A percentile compares a stretch with the other conserved stretches of the same genome.
Conservation (phyloP, 169 alveolate genomes). For the Babesia divergens region DNA sequence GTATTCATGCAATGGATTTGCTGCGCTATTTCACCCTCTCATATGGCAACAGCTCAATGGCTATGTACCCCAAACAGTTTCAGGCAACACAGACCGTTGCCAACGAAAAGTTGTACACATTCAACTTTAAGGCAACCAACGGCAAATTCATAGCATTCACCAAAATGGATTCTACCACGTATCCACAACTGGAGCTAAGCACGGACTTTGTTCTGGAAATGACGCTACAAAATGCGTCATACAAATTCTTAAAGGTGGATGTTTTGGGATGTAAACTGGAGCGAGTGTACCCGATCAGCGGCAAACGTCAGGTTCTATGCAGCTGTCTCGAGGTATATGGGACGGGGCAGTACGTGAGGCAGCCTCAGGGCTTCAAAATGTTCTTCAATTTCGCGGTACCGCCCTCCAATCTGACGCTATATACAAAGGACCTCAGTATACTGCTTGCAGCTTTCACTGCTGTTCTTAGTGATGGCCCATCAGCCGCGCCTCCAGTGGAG, state of each 20-base stretch:
- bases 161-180: slow-evolving; percentile 49
- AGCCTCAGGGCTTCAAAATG: slow-evolving; percentile 49
- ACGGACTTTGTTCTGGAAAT: slow-evolving; percentile 63
- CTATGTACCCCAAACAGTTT: slow-evolving; percentile 34
- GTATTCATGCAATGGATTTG: slow-evolving; percentile 61
- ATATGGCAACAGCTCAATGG: slow-evolving; percentile 46
- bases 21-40: slow-evolving; percentile 48
- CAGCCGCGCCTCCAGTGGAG: slow-evolving; percentile 24
- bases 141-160: slow-evolving; percentile 69
- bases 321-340: slow-evolving; percentile 46
- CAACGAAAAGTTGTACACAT: slow-evolving; percentile 32
- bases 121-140: slow-evolving; percentile 35
- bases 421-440: slow-evolving; percentile 57
- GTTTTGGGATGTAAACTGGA: slow-evolving; percentile 53
- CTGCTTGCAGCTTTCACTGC: slow-evolving; percentile 35
- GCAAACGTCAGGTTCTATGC: slow-evolving; percentile 44
- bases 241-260: slow-evolving; percentile 40
- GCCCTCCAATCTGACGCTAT: slow-evolving; percentile 42
- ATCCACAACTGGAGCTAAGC: slow-evolving; percentile 65
- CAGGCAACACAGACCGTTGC: slow-evolving; percentile 1
- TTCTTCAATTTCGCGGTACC: slow-evolving; percentile 49
- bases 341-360: slow-evolving; percentile 48
- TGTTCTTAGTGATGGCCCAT: slow-evolving; percentile 56
- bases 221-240: slow-evolving; percentile 38
- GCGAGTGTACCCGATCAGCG: slow-evolving; percentile 57